Evolutionary conservation across 2,329 filamentous ascomycete genomes (phyloP), one percentile per base, ranked within the genome.

Genomic region (Pestalotiopsis sp.): DNA sequence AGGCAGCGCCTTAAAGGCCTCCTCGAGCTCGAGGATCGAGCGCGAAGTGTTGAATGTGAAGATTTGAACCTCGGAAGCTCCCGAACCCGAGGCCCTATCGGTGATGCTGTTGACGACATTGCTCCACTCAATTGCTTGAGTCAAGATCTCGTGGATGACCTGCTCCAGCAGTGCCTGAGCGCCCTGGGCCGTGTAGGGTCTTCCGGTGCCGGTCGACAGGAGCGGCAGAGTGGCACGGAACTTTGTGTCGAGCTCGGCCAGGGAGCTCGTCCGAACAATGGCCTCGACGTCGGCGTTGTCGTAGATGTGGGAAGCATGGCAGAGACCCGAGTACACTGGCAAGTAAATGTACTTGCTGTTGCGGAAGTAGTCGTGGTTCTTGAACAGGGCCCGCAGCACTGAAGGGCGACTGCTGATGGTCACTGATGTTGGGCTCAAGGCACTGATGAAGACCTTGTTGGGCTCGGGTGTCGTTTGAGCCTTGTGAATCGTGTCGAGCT

Each of bases 251-350:
- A 70, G 31, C 4, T 27, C 17, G 7, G 65, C 36, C 39, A 70
- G 49, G n/a, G 66, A 36, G n/a, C 45, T 61, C 17, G 27, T 64
- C 3, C 73, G 65, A 31, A 81, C 70, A 57, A 80, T 74, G 7
- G 39, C 66, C 3, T 73, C 17, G 1, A 78, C 72, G 70, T 83
- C 64, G 5, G 75, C 49, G 11, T 70, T n/a, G 9, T 52, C 73
- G 71, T 83, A 83, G 20, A 85, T 73, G 68, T 84, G 81, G 0
- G 69, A 63, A 14, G 82, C 81, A 70, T 84, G 82, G 62, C 81
- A 84, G 3, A 83, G 72, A 1, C 77, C 76, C 2, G 72, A 77
- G 45, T 79, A 82, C 1, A 85, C 78, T 0, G 81, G 80, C 11
- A 84, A 67, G 1, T 74, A 63, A 4, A 80, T 68, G 23, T 57